Conservation (phyloP, 1,139 yeast species). For the Pneumocystis canis region DNA sequence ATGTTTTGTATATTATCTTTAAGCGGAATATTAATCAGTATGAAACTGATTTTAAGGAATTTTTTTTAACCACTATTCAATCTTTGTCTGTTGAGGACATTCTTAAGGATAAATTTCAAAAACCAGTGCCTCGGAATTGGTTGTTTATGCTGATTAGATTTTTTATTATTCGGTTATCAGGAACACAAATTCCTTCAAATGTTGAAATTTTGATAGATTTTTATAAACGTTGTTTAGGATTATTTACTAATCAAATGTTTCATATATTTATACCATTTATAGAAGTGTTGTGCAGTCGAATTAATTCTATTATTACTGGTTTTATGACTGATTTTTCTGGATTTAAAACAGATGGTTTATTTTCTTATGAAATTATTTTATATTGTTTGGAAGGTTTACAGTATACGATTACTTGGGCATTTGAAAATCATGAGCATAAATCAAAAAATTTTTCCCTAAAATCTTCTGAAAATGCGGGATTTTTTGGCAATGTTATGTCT, state of each 20-base stretch:
- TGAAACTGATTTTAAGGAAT: background rate
- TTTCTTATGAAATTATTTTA: background rate
- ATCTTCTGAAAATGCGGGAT: background rate
- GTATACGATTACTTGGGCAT: background rate
- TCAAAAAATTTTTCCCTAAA: background rate
- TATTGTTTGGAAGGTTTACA: background rate
- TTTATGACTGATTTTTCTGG: background rate
- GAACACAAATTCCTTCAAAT: background rate
- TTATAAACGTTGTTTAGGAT: background rate
- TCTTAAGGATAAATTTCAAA: background rate
- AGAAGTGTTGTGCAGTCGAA: background rate
- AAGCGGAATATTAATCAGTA: background rate
- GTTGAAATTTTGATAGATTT: background rate
- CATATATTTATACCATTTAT: background rate
- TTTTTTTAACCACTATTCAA: background rate
- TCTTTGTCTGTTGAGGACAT: background rate
- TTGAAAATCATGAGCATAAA: background rate
- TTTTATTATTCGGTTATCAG: background rate
- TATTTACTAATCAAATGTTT: background rate
- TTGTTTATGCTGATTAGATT: background rate
- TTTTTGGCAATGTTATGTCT: constrained; percentile 2
- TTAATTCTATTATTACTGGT: background rate
- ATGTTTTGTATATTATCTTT: background rate
- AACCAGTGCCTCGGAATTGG: background rate
- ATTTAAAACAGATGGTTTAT: background rate